These are phyloP conservation scores for Solanum corneliomulleri DNA, from an alignment of 257 asterid species.

Conservation along the genomic window DNA sequence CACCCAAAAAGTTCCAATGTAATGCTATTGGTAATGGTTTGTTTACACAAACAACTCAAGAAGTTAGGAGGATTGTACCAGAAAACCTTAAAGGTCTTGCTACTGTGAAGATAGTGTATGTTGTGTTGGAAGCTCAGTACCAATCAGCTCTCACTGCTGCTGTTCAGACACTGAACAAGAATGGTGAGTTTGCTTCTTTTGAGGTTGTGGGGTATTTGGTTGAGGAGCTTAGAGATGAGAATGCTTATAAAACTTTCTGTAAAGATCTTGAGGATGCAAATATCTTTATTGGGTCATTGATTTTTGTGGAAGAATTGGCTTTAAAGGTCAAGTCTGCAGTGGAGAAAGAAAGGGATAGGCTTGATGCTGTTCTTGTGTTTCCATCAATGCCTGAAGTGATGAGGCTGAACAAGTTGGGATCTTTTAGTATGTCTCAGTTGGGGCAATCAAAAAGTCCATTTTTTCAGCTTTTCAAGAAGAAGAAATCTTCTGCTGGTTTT, in stretches of 20 bases:
- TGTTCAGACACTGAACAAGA: slow-evolving; percentile 59
- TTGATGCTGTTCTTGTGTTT: slow-evolving; percentile 84
- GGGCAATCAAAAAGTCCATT: slow-evolving; percentile 97
- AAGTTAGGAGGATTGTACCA: slow-evolving; percentile 77
- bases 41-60: slow-evolving; percentile 87
- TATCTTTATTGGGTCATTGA: slow-evolving; percentile 82
- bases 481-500: slow-evolving; percentile 74
- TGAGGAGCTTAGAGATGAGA: slow-evolving; percentile 80
- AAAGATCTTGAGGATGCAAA: slow-evolving; percentile 81
- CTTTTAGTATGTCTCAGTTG: slow-evolving; percentile 87
- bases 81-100: slow-evolving; percentile 46
- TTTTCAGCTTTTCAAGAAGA: slow-evolving; percentile 84
- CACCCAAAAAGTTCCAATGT: slow-evolving; percentile 46
- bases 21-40: slow-evolving; percentile 77
- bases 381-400: slow-evolving; percentile 99
- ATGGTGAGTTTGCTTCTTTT: slow-evolving; percentile 40
- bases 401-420: slow-evolving; percentile 85
- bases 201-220: slow-evolving; percentile 91
- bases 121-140: slow-evolving; percentile 90
- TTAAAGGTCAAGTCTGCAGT: slow-evolving; percentile 71
- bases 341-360: slow-evolving; percentile 79
- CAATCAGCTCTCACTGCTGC: slow-evolving; percentile 89
- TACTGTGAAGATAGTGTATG: slow-evolving; percentile 75
- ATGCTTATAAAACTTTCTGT: slow-evolving; percentile 52
- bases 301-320: slow-evolving; percentile 89